Evolutionary conservation across 2,329 filamentous ascomycete genomes (phyloP), one percentile per base, ranked within the genome.

Genomic region (Sarocladiaceae sp.): DNA sequence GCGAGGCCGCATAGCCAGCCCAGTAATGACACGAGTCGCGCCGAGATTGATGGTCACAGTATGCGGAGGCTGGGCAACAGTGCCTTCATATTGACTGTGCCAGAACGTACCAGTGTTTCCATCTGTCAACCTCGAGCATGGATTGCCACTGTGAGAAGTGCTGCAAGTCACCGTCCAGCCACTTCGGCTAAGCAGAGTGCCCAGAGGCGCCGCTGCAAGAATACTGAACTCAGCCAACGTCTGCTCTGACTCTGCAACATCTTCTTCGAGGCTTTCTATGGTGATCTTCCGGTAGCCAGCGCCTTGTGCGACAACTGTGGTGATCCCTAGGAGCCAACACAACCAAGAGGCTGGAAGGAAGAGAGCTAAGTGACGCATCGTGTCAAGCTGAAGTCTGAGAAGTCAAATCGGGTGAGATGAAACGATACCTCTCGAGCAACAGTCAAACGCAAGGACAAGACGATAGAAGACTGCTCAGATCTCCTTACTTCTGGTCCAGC

Each of bases 11-110:
- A 63, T 63, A 1, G 63, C 61, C 18, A 67, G 37, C 6, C 65
- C 65, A 18, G 64, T 66, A 20, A 66, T 52, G 26, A 63, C 58
- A 42, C 58, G 58, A 23, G 37, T 33, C 17, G 58, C 42, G 11
- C 60, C 58, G 56, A 67, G 57, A 35, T 66, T 64, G n/a, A 67
- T 47, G 12, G 66, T 62, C 12, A 67, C 61, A 49, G 59, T 61
- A 44, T 67, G 65, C 5, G 64, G 62, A 11, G 61, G 54, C 7
- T 46, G 42, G 3, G 54, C 20, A 15, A 35, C 28, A 7, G 37
- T 39, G 17, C 17, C 58, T 0, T 56, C 46, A n/a, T 48, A 48
- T 15, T 4, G 26, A 1, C 63, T 62, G 31, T 66, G 65, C 64
- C 63, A 66, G 20, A 64, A 58, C 1, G 61, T 65, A 36, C 25